Evolutionary conservation across 2,329 filamentous ascomycete species (phyloP), one percentile per base, ranked within the genome.

Genomic region (Pseudogymnoascus sp.): DNA sequence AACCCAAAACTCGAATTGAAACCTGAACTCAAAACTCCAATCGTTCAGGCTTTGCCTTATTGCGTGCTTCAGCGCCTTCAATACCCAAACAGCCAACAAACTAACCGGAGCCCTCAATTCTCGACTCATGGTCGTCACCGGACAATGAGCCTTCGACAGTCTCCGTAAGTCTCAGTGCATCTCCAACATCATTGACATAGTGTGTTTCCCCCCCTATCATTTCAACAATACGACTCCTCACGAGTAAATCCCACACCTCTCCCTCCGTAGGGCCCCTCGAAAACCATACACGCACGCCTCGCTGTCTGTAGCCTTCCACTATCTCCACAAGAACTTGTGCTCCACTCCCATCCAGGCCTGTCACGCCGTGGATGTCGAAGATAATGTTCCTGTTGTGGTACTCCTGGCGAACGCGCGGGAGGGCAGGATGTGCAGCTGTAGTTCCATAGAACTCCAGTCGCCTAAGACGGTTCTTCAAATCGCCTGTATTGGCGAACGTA

Each of bases 331-430:
- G 77, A 0, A 97, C 92, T 74, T 97, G 94, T 0, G 90, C 88
- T 1, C 92, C 94, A 0, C 91, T 95, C 5, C 91, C 94, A 70
- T 99, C 94, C 67, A 99, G 85, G 26, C 88, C 88, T 0, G 92
- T 96, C 2, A 99, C 94, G n/a, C 94, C 94, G 67, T 97, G 92
- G 6, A 97, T 91, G 71, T 99, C 94, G 68, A 99, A 97, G 63
- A 99, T 91, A 72, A 99, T 80, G 69, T 96, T 96, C 66, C 85
- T 83, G 71, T 96, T 96, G 68, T 89, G 85, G 62, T 92, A 87
- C n/a, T 84, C 81, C 23, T 81, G 77, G 3, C 92, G 82, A 12
- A 95, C 79, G 2, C 89, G 82, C 0, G 94, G 94, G 15, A 96
- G 78, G 0, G 92, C 92, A 0, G 94, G 94, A 67, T 97, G 94